Evolutionary conservation across 371 early-diverging fungal species (phyloP).

Genomic region (Blakeslea trispora): DNA sequence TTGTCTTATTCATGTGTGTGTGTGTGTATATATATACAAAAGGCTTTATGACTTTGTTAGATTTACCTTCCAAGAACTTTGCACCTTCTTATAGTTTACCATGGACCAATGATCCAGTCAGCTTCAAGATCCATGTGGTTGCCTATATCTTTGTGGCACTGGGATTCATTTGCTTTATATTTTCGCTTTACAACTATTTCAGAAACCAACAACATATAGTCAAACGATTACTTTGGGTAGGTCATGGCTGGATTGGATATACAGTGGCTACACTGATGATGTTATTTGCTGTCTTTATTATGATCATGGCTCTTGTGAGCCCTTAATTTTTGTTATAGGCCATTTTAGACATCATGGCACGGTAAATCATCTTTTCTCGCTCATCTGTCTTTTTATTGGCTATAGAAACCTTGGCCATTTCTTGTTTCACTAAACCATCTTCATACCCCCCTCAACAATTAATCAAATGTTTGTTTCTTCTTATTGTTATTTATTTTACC

Average conservation of each 20-base stretch:
- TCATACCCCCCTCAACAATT: not conserved
- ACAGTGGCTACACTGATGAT: conserved; percentile 35
- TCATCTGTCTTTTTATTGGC: conserved; percentile 26
- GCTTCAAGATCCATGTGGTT: conserved; percentile 26
- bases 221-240: conserved; percentile 32
- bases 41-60: conserved; percentile 48
- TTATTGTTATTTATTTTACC: conserved; percentile 24
- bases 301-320: conserved; percentile 33
- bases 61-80: conserved; percentile 36
- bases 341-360: conserved; percentile 37
- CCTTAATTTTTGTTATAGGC: conserved; percentile 17
- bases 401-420: conserved; percentile 52
- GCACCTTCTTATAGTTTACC: conserved; percentile 43
- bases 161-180: conserved; percentile 35
- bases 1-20: no score
- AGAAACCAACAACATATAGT: conserved; percentile 40
- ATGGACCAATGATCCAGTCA: conserved; percentile 32
- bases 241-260: conserved; percentile 47
- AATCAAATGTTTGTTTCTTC: no score
- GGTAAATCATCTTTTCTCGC: conserved; percentile 30
- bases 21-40: not conserved
- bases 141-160: conserved; percentile 41
- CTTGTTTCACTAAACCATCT: conserved; percentile 38
- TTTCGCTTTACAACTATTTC: conserved; percentile 36
- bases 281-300: conserved; percentile 41